Base-by-base conservation (phyloP, 73 alveolate species). In the Paraurostyla sp. region DNA sequence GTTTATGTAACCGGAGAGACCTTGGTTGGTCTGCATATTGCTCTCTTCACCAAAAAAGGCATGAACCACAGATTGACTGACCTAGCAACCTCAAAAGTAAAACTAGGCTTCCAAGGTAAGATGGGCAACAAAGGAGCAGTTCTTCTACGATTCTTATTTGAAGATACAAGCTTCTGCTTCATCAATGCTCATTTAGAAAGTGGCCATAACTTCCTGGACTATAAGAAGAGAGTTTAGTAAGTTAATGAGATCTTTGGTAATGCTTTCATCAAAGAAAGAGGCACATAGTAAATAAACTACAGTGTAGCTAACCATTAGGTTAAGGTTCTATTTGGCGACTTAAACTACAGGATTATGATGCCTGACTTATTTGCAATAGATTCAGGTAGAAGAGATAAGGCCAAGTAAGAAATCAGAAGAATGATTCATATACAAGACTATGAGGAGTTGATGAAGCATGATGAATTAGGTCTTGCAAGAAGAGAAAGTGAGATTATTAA, bases 71-170 rank as follows among this genome's bases (percentile, higher is more conserved):
- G 54, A 16, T 30, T 87, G 13, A 87, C 62, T 9, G 89, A 87
- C 33, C 43, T 75, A 27, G 80, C 86, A 6, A 75, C 89, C 7
- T 73, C 89, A 25, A 49, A 71, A 22, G 84, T 87, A 6, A 97
- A 97, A 80, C 94, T 95, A 18, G 99, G 99, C 0, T 76, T 97
- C 59, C 87, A 89, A 25, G 99, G 99, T 0, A 87, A 95, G 57
- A 52, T 93, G 30, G 99, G 99, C 23, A 97, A 94, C 65, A 97
- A 97, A 92, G 99, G 99, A 43, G 97, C 96, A 3, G 96, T 91
- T 30, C 76, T 88, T 15, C 76, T 94, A 18, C 42, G 98, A 43
- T 94, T 97, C 43, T 59, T 71, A 33, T 68, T 92, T 6, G 89
- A 76, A 46, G 97, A 96, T 80, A 69, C 97, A 2, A 63, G 94